Conservation (phyloP, 73 alveolate genomes). For the Paramecium primaurelia region DNA sequence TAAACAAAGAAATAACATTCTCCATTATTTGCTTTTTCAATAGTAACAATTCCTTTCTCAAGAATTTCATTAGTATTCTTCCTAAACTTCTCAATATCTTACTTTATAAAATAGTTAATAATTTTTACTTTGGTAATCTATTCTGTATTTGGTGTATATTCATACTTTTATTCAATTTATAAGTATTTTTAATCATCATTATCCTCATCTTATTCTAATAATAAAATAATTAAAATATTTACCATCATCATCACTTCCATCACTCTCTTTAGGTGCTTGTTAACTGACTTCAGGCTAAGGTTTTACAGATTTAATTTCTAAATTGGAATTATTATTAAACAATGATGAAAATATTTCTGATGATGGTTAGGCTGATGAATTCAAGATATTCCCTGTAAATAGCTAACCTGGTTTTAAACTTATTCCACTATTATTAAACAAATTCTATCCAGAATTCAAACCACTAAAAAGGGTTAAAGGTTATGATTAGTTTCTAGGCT, state of each 20-base stretch:
- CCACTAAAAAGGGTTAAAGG: not conserved
- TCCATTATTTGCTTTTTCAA: not conserved
- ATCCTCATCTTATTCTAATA: not conserved
- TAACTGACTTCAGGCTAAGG: not conserved
- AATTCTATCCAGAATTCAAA: not conserved
- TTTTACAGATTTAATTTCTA: not conserved
- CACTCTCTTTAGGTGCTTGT: not conserved
- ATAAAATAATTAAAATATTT: not conserved
- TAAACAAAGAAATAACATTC: not conserved
- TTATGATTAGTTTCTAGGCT: not conserved
- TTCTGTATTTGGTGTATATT: not conserved
- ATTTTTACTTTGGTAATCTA: not conserved
- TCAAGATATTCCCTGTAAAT: not conserved
- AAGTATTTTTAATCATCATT: not conserved
- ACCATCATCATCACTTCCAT: not conserved
- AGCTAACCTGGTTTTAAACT: not conserved
- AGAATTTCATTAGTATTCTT: not conserved
- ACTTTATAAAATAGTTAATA: not conserved
- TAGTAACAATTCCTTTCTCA: not conserved
- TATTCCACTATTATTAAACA: not conserved
- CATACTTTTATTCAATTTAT: not conserved
- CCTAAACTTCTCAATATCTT: not conserved
- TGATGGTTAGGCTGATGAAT: not conserved
- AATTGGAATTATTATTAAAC: not conserved
- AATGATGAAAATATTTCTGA: not conserved